Conservation (phyloP, 345 rosid species). For the Balakata baccata region DNA sequence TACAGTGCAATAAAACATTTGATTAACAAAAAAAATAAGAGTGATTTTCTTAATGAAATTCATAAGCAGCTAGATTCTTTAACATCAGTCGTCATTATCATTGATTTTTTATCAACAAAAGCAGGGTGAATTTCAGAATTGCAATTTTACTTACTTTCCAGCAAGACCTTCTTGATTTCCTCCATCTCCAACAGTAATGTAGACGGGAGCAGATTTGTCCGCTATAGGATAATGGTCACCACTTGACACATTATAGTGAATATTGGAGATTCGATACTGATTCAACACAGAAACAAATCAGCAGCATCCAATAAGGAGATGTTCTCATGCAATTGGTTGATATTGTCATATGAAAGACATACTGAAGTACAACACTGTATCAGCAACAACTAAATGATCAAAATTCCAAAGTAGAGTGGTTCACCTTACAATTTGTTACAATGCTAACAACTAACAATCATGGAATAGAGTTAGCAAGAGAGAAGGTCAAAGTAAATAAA, state of each 20-base stretch:
- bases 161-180: conserved; percentile 97
- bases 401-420: background rate
- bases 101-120: background rate
- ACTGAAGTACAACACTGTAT: background rate
- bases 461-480: background rate
- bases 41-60: background rate
- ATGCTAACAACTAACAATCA: background rate
- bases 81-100: background rate
- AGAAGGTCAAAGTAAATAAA: background rate
- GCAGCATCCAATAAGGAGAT: background rate
- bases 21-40: background rate
- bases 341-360: background rate
- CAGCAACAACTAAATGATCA: background rate
- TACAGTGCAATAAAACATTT: conserved; percentile 25
- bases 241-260: conserved; percentile 66
- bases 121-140: too few relatives aligned
- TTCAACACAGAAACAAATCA: background rate
- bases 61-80: background rate
- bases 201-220: conserved; percentile 82
- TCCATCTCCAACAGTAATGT: conserved; percentile 90
- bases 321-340: background rate
- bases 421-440: background rate
- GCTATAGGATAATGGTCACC: conserved; percentile 58
- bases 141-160: conserved; percentile 19
- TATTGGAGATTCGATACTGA: conserved; percentile 81